Base-by-base conservation (phyloP, 805 yeast species). In the Wickerhamiella qilinensis region DNA sequence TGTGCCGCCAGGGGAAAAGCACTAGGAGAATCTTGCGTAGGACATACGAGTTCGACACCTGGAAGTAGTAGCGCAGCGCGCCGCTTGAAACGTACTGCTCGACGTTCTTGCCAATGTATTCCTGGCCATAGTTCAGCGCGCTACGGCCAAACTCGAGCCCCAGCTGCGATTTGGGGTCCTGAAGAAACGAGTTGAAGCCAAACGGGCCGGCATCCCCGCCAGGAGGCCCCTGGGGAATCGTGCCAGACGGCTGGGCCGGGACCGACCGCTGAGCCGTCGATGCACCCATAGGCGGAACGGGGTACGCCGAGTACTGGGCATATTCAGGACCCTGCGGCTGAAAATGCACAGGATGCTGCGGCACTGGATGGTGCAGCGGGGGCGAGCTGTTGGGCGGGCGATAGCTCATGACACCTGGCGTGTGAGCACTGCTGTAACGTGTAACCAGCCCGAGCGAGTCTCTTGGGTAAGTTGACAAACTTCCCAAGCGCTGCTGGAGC, bases 21-120 rank as follows among this genome's bases (percentile, higher is more conserved):
- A 93, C 76, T 44, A 86, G 65, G 21, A 67, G 55, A 20, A 91
- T 57, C 55, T 91, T 91, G 27, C 66, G 65, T 43, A 79, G 54
- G 12, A 91, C 98, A 52, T 88, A 93, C 4, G 75, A 64, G 56
- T 88, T 93, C 35, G 93, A 78, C 16, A 91, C 95, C 58, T 82
- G 83, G 66, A 91, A 93, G 59, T 86, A 86, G 60, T 77, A 81
- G 46, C 84, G 77, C 48, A 91, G 60, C 39, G 80, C 76, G 15
- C 68, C 56, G 20, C 68, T 58, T 15, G 65, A 58, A 21, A 70
- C 65, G 44, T 66, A 67, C 45, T 63, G 64, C 40, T 69, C 68
- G 39, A 74, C 53, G 57, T 80, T 83, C 43, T 76, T 77, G 47
- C 81, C 81, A 55, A 84, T 58, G 58, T 80, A 81, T 44, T 77